phyloP scores from a whole-genome alignment of 176 grass and related monocot species.

The Oryza glaberrima region DNA sequence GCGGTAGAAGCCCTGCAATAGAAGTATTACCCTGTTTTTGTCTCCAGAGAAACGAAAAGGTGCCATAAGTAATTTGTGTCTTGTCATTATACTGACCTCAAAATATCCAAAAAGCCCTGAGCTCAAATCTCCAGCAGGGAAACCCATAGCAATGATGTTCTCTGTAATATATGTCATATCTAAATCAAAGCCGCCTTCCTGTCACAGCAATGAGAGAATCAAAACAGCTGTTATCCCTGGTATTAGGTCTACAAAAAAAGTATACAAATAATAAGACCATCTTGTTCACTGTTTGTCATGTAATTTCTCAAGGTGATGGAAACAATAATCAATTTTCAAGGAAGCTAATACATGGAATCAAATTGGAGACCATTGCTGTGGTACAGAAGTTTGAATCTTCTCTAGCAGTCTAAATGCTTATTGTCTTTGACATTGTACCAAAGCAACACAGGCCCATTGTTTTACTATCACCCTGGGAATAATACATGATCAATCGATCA shows the following conservation, averaged over 20 bases:
- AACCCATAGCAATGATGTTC: constrained; percentile 99
- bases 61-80: constrained; percentile 26
- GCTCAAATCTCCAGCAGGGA: constrained; percentile 97
- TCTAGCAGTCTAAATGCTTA: neutral
- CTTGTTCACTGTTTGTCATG: neutral
- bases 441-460: constrained; percentile 10
- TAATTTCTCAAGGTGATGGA: constrained; percentile 17
- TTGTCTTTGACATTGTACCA: constrained; percentile 7
- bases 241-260: constrained; percentile 17
- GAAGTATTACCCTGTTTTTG: constrained; percentile 32
- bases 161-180: constrained; percentile 99
- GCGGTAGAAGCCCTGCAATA: constrained; percentile 89
- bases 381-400: neutral
- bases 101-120: constrained; percentile 99
- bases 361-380: neutral
- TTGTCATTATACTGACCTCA: constrained; percentile 65
- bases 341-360: neutral
- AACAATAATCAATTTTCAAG: constrained; percentile 11
- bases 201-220: constrained; percentile 47
- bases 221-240: constrained; percentile 20
- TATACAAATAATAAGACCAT: constrained; percentile 15
- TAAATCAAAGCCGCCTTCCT: constrained; percentile 99
- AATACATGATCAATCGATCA: constrained; percentile 3
- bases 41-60: constrained; percentile 1
- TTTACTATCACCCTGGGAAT: constrained; percentile 20